These are phyloP conservation scores for Vitis riparia DNA, from an alignment of 164 flowering plant species.

Conservation along the genomic window DNA sequence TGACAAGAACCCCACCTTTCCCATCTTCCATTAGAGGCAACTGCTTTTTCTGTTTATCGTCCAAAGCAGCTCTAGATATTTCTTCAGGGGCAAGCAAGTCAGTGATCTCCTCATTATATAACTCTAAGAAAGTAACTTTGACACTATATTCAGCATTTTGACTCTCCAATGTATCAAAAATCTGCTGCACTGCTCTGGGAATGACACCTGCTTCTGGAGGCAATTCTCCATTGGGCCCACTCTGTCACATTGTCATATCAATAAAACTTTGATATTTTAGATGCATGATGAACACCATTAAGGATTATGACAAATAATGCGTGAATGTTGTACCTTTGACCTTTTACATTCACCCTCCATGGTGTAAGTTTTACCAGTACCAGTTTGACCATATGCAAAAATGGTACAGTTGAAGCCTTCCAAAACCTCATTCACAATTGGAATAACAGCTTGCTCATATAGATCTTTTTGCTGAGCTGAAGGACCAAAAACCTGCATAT, in stretches of 20 bases:
- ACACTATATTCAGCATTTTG: constrained; percentile 98
- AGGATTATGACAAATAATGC: no score
- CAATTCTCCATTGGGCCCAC: constrained; percentile 79
- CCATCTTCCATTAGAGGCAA: constrained; percentile 96
- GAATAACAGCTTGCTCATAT: constrained; percentile 86
- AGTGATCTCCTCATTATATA: constrained; percentile 95
- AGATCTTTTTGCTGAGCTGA: constrained; percentile 83
- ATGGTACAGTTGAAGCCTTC: constrained; percentile 98
- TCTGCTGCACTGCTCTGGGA: constrained; percentile 91
- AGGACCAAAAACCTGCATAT: constrained; percentile 88
- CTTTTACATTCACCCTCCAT: constrained; percentile 98
- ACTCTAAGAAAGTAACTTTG: constrained; percentile 91
- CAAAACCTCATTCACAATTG: constrained; percentile 90
- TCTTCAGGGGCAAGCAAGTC: constrained; percentile 94
- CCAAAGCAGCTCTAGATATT: constrained; percentile 54
- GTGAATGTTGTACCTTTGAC: constrained; percentile 55
- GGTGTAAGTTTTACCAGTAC: constrained; percentile 95
- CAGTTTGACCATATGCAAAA: constrained; percentile 99
- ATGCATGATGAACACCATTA: neutral
- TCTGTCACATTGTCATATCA: constrained; percentile 33
- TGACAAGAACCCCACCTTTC: constrained; percentile 94
- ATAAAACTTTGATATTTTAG: constrained; percentile 1
- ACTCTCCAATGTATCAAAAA: constrained; percentile 89
- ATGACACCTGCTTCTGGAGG: constrained; percentile 96
- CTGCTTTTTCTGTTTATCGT: constrained; percentile 85